Percentiles rank a stretch among this genome's conserved stretches.
Evolutionary conservation across 1,284 basidiomycete species (phyloP).

Genomic region (Trametes pubescens): DNA sequence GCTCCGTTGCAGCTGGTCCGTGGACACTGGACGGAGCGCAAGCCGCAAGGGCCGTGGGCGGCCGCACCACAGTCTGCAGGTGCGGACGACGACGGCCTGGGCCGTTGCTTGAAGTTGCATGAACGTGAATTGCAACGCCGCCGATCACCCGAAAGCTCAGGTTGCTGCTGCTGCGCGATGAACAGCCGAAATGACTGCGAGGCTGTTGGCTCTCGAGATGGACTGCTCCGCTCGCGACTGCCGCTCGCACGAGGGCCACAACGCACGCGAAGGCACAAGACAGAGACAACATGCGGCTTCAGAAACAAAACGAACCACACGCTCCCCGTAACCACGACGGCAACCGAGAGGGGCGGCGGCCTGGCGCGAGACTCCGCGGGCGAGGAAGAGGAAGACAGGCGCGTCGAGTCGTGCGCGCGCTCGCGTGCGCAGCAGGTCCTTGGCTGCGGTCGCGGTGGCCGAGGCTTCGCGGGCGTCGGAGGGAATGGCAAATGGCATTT

Average conservation of each 20-base stretch:
- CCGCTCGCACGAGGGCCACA: background rate
- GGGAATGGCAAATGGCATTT: constrained; percentile 5
- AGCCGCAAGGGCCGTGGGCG: background rate
- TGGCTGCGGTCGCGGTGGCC: constrained; percentile 6
- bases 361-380: constrained; percentile 8
- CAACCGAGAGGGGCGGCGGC: constrained; percentile 7
- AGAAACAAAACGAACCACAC: constrained; percentile 1
- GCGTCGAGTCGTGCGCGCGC: constrained; percentile 4
- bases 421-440: constrained; percentile 22
- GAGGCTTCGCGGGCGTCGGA: constrained; percentile 12
- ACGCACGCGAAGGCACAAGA: constrained; percentile 4
- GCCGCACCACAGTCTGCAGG: background rate
- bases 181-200: constrained; percentile 21
- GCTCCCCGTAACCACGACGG: constrained; percentile 21
- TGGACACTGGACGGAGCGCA: background rate
- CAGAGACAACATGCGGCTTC: constrained; percentile 1
- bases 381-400: constrained; percentile 11
- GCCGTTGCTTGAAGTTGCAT: background rate
- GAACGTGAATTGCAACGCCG: background rate
- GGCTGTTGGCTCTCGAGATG: constrained; percentile 4
- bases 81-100: background rate
- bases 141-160: constrained; percentile 3
- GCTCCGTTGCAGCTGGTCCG: background rate
- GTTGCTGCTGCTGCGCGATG: constrained; percentile 17
- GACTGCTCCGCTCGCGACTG: constrained; percentile 5